Conservation (phyloP, 768 basidiomycete species). For the Rhizopogon vinicolor region DNA sequence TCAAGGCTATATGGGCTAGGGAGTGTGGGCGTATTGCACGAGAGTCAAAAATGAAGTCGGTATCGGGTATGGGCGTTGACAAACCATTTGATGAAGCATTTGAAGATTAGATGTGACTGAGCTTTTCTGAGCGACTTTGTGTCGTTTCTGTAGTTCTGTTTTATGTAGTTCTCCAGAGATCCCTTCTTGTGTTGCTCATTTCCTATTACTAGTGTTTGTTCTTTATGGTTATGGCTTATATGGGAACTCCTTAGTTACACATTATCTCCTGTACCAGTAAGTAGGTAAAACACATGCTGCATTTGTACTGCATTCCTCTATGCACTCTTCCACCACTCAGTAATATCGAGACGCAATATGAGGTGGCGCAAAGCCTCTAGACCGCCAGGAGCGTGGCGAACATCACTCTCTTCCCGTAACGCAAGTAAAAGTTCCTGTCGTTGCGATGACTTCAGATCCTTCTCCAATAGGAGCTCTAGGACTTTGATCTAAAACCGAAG, state of each 20-base stretch:
- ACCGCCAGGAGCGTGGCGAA: slow-evolving; percentile 42
- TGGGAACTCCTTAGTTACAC: background rate
- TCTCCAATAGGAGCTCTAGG: slow-evolving; percentile 54
- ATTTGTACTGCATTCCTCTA: background rate
- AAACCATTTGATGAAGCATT: slow-evolving; percentile 29
- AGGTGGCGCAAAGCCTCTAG: slow-evolving; percentile 52
- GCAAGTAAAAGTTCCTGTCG: slow-evolving; percentile 17
- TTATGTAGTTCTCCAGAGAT: slow-evolving; percentile 3
- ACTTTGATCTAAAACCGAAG: slow-evolving; percentile 43
- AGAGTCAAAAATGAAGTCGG: slow-evolving; percentile 25
- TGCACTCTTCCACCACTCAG: slow-evolving; percentile 51
- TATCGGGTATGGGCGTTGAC: slow-evolving; percentile 4
- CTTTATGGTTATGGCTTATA: slow-evolving; percentile 22
- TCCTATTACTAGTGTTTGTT: slow-evolving; percentile 7
- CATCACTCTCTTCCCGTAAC: slow-evolving; percentile 21
- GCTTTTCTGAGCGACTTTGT: background rate
- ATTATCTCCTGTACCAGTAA: background rate
- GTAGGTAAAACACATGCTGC: background rate
- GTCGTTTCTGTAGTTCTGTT: slow-evolving; percentile 3
- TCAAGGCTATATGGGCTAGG: slow-evolving; percentile 36
- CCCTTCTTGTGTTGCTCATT: slow-evolving; percentile 5
- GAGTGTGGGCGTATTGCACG: slow-evolving; percentile 34
- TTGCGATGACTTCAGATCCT: slow-evolving; percentile 25
- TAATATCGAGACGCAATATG: slow-evolving; percentile 47
- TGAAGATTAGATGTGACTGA: slow-evolving; percentile 20